These are phyloP conservation scores for Neoarthrinium moseri DNA, from an alignment of 2,329 filamentous ascomycete species.

Conservation along the genomic window DNA sequence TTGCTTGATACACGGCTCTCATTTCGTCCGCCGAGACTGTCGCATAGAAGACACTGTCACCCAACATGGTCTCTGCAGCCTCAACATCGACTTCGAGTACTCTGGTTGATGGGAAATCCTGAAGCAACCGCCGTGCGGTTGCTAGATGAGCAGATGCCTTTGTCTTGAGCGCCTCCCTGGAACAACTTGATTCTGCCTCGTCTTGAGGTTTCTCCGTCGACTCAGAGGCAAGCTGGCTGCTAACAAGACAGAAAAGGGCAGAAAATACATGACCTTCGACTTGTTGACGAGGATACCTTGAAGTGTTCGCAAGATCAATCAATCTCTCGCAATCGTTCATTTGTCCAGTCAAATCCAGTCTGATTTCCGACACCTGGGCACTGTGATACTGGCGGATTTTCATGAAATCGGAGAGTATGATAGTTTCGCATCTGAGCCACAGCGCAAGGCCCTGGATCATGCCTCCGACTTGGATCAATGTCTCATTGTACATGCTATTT, in stretches of 20 bases:
- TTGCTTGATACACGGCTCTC: slow-evolving; percentile 47
- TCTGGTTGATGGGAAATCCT: slow-evolving; percentile 21
- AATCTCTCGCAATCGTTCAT: slow-evolving; percentile 36
- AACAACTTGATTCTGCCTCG: background rate
- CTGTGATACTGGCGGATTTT: background rate
- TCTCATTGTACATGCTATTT: slow-evolving; percentile 23
- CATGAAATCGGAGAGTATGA: slow-evolving; percentile 7
- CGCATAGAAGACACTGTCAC: slow-evolving; percentile 44
- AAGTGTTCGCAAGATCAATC: slow-evolving; percentile 31
- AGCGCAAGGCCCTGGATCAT: background rate
- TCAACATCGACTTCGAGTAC: slow-evolving; percentile 44
- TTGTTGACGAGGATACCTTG: slow-evolving; percentile 34
- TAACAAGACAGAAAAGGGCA: slow-evolving; percentile 43
- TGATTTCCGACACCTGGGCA: background rate
- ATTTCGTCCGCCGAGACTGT: slow-evolving; percentile 50
- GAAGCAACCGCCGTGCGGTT: slow-evolving; percentile 17
- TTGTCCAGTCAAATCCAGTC: background rate
- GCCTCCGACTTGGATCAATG: slow-evolving; percentile 8
- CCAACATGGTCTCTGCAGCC: slow-evolving; percentile 43
- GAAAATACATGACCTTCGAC: slow-evolving; percentile 48
- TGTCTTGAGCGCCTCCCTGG: background rate
- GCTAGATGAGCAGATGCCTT: slow-evolving; percentile 16
- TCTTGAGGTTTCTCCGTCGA: too few species aligned
- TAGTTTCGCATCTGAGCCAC: slow-evolving; percentile 2
- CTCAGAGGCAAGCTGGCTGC: slow-evolving; percentile 20